Conservation (phyloP, 495 filamentous ascomycete genomes). For the Aspergillus baeticus region DNA sequence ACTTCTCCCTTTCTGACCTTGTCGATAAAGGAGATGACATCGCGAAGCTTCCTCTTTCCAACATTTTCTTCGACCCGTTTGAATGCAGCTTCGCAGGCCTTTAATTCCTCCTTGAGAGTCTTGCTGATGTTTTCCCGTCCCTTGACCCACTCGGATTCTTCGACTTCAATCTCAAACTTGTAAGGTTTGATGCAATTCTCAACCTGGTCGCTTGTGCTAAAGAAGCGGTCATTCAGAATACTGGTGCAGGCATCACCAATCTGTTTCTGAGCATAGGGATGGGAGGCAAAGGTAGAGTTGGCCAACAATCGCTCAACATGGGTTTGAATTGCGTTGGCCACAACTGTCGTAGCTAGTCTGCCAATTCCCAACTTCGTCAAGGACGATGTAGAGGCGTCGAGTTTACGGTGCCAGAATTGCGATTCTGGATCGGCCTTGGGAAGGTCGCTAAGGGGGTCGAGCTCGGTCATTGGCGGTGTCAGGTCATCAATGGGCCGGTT, state of each 20-base stretch:
- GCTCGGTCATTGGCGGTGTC: slow-evolving; percentile 56
- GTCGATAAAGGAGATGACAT: slow-evolving; percentile 91
- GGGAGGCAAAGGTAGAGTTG: slow-evolving; percentile 78
- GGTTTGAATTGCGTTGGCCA: slow-evolving; percentile 81
- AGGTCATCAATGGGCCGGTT: slow-evolving; percentile 90
- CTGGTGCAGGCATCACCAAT: slow-evolving; percentile 84
- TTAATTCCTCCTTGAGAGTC: slow-evolving; percentile 79
- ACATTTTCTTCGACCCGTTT: slow-evolving; percentile 72
- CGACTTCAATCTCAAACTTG: slow-evolving; percentile 95
- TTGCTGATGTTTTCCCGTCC: slow-evolving; percentile 76
- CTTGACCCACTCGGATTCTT: slow-evolving; percentile 81
- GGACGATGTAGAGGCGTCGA: slow-evolving; percentile 86
- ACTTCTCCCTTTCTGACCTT: slow-evolving; percentile 81
- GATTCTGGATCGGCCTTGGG: slow-evolving; percentile 81
- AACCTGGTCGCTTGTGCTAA: slow-evolving; percentile 96
- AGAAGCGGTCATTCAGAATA: slow-evolving; percentile 91
- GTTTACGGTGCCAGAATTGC: slow-evolving; percentile 88
- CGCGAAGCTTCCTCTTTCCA: slow-evolving; percentile 77
- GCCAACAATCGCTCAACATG: slow-evolving; percentile 77
- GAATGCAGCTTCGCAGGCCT: slow-evolving; percentile 74
- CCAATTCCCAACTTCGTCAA: slow-evolving; percentile 94
- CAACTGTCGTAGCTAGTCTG: slow-evolving; percentile 84
- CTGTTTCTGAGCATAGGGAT: slow-evolving; percentile 87
- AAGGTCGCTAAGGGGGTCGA: slow-evolving; percentile 71
- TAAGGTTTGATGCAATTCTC: slow-evolving; percentile 99